Evolutionary conservation across 306 rosid species (phyloP).

Genomic region (Argentina anserina): DNA sequence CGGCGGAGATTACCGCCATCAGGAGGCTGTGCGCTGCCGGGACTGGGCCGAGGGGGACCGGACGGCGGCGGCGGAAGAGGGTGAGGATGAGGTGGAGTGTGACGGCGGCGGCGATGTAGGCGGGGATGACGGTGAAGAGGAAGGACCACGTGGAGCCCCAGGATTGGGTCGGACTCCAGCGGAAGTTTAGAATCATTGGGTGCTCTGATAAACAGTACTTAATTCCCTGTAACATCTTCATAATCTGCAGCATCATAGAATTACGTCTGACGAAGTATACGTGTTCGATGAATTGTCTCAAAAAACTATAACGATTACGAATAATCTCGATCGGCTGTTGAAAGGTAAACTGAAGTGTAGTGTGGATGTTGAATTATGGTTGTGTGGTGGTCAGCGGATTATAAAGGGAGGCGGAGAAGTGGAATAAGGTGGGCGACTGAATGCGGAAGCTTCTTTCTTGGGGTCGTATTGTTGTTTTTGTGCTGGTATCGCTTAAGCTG

Average conservation of each 20-base stretch:
- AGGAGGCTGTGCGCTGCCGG: conserved; percentile 61
- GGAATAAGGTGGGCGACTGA: neutral
- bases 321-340: neutral
- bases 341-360: neutral
- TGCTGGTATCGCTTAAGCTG: neutral
- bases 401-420: neutral
- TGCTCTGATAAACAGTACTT: conserved; percentile 53
- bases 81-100: conserved; percentile 40
- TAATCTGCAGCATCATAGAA: neutral
- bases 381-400: neutral
- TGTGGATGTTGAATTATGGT: neutral
- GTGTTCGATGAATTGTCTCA: neutral
- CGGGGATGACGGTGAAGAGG: conserved; percentile 44
- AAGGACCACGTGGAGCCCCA: conserved; percentile 73
- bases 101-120: conserved; percentile 37
- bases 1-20: conserved; percentile 41
- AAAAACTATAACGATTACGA: neutral
- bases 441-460: neutral
- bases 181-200: conserved; percentile 47
- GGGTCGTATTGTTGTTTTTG: neutral
- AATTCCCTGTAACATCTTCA: neutral
- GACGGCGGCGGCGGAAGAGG: conserved; percentile 31
- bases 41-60: conserved; percentile 50
- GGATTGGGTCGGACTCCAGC: conserved; percentile 63
- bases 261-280: no score